Evolutionary conservation across 192 early-diverging fungal genomes (phyloP).

Genomic region (Backusella circina): DNA sequence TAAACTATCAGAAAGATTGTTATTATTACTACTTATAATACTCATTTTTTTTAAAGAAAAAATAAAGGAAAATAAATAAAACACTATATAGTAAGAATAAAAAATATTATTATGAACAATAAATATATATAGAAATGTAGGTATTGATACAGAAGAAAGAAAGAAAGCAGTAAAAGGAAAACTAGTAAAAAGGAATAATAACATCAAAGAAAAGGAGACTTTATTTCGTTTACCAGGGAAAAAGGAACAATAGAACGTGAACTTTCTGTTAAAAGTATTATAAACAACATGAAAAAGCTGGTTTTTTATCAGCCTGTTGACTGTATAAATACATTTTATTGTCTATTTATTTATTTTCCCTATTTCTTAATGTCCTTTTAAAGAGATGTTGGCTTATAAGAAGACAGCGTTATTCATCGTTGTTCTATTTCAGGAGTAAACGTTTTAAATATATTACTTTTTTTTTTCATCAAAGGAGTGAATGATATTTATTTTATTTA

Average conservation of each 20-base stretch:
- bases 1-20: background rate
- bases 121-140: background rate
- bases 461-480: background rate
- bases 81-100: background rate
- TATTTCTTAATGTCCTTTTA: background rate
- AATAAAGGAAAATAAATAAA: background rate
- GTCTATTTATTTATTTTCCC: background rate
- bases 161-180: background rate
- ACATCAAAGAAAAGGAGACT: background rate
- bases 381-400: background rate
- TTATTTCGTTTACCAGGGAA: background rate
- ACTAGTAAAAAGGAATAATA: background rate
- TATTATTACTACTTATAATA: background rate
- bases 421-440: background rate
- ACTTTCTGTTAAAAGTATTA: background rate
- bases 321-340: background rate
- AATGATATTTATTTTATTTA: background rate
- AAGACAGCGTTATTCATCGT: background rate
- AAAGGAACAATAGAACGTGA: background rate
- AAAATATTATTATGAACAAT: background rate
- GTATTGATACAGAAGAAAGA: background rate
- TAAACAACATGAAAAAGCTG: background rate
- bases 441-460: background rate
- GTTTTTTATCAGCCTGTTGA: background rate
- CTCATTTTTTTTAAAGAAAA: background rate